Conservation (phyloP, 371 early-diverging fungal species). For the Haplosporangium sp. region DNA sequence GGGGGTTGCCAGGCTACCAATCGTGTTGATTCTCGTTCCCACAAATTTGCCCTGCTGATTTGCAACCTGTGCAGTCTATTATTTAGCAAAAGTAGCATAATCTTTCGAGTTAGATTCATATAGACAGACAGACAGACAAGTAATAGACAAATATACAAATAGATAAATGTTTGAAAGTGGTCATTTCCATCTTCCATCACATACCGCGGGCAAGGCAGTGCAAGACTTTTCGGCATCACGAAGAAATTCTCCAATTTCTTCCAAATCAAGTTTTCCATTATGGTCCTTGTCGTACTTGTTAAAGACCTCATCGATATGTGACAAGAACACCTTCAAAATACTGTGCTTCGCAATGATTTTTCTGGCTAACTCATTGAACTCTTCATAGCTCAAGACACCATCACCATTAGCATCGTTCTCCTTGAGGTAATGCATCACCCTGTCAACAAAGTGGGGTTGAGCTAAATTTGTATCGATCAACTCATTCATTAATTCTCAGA, state of each 20-base stretch:
- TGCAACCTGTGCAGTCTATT: slow-evolving; percentile 89
- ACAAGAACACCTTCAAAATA: slow-evolving; percentile 67
- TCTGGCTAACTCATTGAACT: slow-evolving; percentile 59
- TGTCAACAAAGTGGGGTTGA: slow-evolving; percentile 72
- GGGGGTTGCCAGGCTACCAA: slow-evolving; percentile 33
- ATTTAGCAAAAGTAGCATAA: neutral
- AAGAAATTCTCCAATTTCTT: slow-evolving; percentile 70
- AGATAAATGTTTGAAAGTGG: neutral
- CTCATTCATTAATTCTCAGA: neutral
- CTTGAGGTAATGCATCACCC: slow-evolving; percentile 65
- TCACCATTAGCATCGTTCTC: slow-evolving; percentile 67
- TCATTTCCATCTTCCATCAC: slow-evolving; percentile 18
- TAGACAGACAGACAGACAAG: too few species aligned
- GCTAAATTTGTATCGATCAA: slow-evolving; percentile 48
- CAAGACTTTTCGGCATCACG: slow-evolving; percentile 72
- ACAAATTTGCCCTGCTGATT: slow-evolving; percentile 86
- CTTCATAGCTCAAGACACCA: slow-evolving; percentile 60
- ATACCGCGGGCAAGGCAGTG: slow-evolving; percentile 82
- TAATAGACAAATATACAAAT: too few species aligned
- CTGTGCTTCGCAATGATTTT: slow-evolving; percentile 63
- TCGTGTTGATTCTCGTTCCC: slow-evolving; percentile 65
- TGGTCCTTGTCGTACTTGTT: slow-evolving; percentile 71
- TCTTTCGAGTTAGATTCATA: too few species aligned
- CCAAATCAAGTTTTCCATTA: slow-evolving; percentile 67
- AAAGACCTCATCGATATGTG: slow-evolving; percentile 63